Conservation (phyloP, 2,329 filamentous ascomycete genomes). For the Neofusicoccum parvum region DNA sequence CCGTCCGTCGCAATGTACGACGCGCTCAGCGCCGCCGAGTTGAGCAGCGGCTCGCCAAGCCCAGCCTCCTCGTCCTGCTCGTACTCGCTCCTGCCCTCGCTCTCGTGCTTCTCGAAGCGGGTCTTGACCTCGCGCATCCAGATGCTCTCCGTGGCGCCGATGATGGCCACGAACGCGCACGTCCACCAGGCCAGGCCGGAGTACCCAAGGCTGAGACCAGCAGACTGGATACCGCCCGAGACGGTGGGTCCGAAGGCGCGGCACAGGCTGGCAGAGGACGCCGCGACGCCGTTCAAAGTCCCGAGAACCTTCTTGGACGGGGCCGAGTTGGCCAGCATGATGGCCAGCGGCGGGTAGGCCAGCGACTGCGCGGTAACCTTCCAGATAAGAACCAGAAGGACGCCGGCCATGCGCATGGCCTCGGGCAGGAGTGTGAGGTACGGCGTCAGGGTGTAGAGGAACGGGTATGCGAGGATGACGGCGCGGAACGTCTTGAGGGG, state of each 20-base stretch:
- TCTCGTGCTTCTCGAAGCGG: slow-evolving; percentile 25
- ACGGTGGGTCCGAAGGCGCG: slow-evolving; percentile 86
- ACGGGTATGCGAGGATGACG: slow-evolving; percentile 79
- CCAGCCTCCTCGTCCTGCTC: slow-evolving; percentile 34
- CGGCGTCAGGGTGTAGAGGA: slow-evolving; percentile 83
- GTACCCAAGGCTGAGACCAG: slow-evolving; percentile 77
- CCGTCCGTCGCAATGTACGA: slow-evolving; percentile 16
- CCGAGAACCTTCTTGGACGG: slow-evolving; percentile 83
- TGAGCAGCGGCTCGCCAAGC: slow-evolving; percentile 28
- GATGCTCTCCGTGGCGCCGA: slow-evolving; percentile 74
- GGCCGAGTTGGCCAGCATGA: slow-evolving; percentile 85
- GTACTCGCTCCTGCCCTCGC: slow-evolving; percentile 26
- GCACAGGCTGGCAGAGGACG: slow-evolving; percentile 85
- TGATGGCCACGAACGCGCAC: slow-evolving; percentile 72
- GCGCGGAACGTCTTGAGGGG: slow-evolving; percentile 80
- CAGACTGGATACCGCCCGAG: slow-evolving; percentile 80
- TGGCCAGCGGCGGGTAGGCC: slow-evolving; percentile 86
- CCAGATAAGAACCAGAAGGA: slow-evolving; percentile 79
- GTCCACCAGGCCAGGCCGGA: slow-evolving; percentile 95
- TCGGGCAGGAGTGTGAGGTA: slow-evolving; percentile 85
- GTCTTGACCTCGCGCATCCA: slow-evolving; percentile 69
- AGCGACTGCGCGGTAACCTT: slow-evolving; percentile 93
- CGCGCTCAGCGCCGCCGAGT: slow-evolving; percentile 18
- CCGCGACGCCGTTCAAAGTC: slow-evolving; percentile 88
- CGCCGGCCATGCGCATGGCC: slow-evolving; percentile 68